Evolutionary conservation across 2,329 filamentous ascomycete species (phyloP).

Genomic region (Daldinia sp.): DNA sequence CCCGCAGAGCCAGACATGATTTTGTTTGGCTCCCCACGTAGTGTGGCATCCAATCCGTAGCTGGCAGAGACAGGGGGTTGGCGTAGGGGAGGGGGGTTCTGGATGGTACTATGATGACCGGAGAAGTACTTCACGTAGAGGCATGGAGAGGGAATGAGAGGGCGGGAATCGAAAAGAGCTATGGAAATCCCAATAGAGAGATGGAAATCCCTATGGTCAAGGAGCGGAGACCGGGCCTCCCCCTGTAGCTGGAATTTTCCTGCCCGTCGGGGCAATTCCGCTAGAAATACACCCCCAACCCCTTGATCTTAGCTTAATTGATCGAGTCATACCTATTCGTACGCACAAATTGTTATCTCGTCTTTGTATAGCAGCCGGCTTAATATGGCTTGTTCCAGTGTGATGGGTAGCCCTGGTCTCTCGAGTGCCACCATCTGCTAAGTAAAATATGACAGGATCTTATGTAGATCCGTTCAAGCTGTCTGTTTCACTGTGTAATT

Average conservation of each 20-base stretch:
- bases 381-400: conserved; percentile 36
- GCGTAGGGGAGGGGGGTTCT: conserved; percentile 31
- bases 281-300: conserved; percentile 34
- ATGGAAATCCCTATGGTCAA: conserved; percentile 43
- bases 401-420: conserved; percentile 39
- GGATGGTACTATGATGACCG: conserved; percentile 34
- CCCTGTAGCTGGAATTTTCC: conserved; percentile 48
- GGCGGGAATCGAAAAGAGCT: conserved; percentile 38
- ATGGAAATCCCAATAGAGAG: conserved; percentile 40
- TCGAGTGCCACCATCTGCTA: conserved; percentile 37
- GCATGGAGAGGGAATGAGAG: conserved; percentile 14
- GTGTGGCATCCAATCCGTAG: conserved; percentile 40
- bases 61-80: conserved; percentile 31
- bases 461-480: conserved; percentile 16
- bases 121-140: conserved; percentile 20
- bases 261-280: conserved; percentile 47
- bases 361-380: conserved; percentile 21
- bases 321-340: conserved; percentile 23
- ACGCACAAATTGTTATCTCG: conserved; percentile 31
- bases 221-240: conserved; percentile 38
- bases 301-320: conserved; percentile 27
- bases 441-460: conserved; percentile 35
- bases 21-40: conserved; percentile 36
- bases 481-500: conserved; percentile 4
- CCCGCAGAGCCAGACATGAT: conserved; percentile 35